phyloP scores from a whole-genome alignment of 2,329 filamentous ascomycete species.

The Xylaria multiplex region DNA sequence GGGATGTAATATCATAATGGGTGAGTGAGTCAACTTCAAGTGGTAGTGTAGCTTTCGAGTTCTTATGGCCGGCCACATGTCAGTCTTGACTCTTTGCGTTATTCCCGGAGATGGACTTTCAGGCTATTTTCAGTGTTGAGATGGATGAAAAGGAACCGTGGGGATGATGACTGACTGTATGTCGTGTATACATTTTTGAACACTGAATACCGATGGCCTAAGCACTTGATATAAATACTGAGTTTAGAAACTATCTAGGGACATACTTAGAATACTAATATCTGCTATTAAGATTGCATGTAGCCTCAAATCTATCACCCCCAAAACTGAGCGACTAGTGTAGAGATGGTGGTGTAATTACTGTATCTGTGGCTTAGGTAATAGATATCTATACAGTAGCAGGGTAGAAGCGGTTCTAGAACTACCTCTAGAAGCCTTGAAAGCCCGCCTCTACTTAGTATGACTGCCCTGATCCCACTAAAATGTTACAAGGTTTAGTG shows the following conservation, averaged over 20 bases:
- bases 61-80: conserved; percentile 3
- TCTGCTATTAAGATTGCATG: too few relatives aligned
- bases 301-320: too few relatives aligned
- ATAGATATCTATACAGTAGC: too few relatives aligned
- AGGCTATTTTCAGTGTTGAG: conserved; percentile 22
- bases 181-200: not conserved
- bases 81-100: not conserved
- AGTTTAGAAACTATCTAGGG: too few relatives aligned
- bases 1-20: not conserved
- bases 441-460: too few relatives aligned
- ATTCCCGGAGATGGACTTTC: conserved; percentile 11
- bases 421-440: too few relatives aligned
- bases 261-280: too few relatives aligned
- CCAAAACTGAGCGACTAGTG: too few relatives aligned
- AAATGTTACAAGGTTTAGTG: conserved; percentile 28
- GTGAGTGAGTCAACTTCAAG: conserved; percentile 19
- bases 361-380: too few relatives aligned
- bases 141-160: not conserved
- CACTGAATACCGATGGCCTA: not conserved
- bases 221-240: not conserved
- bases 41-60: not conserved
- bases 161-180: not conserved
- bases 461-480: not conserved
- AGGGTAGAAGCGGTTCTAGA: too few relatives aligned
- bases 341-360: too few relatives aligned